A percentile compares a stretch with the other conserved stretches of the same genome.
These are phyloP conservation scores for Backusella tarrabulga DNA, from an alignment of 192 early-diverging fungal genomes.

Conservation along the genomic window DNA sequence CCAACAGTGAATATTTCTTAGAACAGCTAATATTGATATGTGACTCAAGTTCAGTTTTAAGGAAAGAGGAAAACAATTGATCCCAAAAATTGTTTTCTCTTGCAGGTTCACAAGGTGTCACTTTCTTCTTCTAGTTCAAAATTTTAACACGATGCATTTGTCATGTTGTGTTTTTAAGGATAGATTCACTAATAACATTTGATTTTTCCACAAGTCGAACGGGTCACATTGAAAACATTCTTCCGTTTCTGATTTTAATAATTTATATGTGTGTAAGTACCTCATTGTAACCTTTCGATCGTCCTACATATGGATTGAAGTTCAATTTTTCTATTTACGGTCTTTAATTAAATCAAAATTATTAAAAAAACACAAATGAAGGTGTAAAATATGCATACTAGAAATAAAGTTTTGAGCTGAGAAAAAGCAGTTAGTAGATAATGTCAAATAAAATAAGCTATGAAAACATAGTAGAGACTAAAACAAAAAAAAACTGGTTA, in stretches of 20 bases:
- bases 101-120: not conserved
- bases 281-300: not conserved
- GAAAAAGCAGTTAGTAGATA: not conserved
- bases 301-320: not conserved
- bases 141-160: not conserved
- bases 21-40: not conserved
- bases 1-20: not conserved
- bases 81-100: not conserved
- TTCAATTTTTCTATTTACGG: not conserved
- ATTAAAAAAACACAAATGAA: not conserved
- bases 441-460: not conserved
- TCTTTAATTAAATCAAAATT: not conserved
- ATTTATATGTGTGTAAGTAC: not conserved
- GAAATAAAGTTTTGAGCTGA: not conserved
- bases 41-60: not conserved
- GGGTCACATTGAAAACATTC: not conserved
- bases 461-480: not conserved
- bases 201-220: not conserved
- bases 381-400: not conserved
- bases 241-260: not conserved
- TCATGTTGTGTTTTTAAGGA: not conserved
- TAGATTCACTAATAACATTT: not conserved
- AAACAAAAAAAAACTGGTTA: not conserved
- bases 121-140: not conserved
- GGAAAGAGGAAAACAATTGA: not conserved